These are phyloP conservation scores for Huntiella moniliformis DNA, from an alignment of 2,329 filamentous ascomycete species.

Conservation along the genomic window DNA sequence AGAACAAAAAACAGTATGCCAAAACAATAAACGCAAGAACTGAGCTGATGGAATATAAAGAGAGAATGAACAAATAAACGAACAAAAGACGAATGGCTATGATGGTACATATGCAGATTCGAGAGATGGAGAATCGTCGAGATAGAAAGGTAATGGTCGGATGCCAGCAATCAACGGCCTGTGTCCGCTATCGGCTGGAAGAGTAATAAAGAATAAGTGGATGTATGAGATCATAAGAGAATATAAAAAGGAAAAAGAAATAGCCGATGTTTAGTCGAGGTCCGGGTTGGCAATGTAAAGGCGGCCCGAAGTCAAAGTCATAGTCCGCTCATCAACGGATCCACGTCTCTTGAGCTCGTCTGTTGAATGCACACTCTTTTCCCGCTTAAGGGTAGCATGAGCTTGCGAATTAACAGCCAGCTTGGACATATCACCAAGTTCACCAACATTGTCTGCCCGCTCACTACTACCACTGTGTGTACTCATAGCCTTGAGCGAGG, in stretches of 20 bases:
- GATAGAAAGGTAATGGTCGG: slow-evolving; percentile 1
- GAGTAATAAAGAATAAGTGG: background rate
- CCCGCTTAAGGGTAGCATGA: slow-evolving; percentile 38
- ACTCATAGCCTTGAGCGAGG: slow-evolving; percentile 31
- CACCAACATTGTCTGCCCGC: slow-evolving; percentile 39
- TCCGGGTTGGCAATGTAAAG: slow-evolving; percentile 80
- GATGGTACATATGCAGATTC: slow-evolving; percentile 11
- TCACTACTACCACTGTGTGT: slow-evolving; percentile 39
- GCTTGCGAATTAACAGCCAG: slow-evolving; percentile 40
- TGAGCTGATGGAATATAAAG: background rate
- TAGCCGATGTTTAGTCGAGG: slow-evolving; percentile 18
- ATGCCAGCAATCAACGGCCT: background rate
- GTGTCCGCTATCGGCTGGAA: background rate
- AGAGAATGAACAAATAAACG: background rate
- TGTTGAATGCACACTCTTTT: slow-evolving; percentile 46
- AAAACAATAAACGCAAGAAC: background rate
- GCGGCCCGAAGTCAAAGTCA: slow-evolving; percentile 52
- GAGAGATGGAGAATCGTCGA: slow-evolving; percentile 1
- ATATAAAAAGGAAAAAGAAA: background rate
- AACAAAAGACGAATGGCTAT: slow-evolving; percentile 7
- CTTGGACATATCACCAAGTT: slow-evolving; percentile 30
- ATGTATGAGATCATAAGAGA: background rate
- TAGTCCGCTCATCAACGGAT: slow-evolving; percentile 67
- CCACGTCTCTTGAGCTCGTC: slow-evolving; percentile 60
- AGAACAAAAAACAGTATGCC: background rate